phyloP scores from a whole-genome alignment of 1,139 yeast genomes.

The Taiozyma sp. region DNA sequence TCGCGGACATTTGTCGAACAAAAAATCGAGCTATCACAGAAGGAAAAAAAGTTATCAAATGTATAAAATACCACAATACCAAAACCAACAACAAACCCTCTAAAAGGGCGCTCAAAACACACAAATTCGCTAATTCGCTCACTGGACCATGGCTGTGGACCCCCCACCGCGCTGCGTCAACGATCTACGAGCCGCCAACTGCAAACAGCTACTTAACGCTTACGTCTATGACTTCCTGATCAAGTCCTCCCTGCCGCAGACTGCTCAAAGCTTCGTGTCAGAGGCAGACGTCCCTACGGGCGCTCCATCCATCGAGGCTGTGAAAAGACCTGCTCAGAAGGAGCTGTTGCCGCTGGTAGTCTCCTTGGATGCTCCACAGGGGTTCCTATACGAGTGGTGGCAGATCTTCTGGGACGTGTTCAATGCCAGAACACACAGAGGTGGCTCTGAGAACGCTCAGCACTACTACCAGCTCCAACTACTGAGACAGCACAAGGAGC shows the following conservation, averaged over 20 bases:
- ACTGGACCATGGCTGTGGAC: conserved; percentile 2
- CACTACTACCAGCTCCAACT: conserved; percentile 69
- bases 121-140: background rate
- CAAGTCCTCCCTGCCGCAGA: conserved; percentile 64
- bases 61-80: background rate
- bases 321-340: conserved; percentile 22
- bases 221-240: conserved; percentile 82
- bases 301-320: conserved; percentile 15
- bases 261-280: conserved; percentile 66
- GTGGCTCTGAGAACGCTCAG: conserved; percentile 56
- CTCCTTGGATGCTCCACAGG: conserved; percentile 77
- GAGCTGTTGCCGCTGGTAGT: conserved; percentile 46
- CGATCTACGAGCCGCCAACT: conserved; percentile 48
- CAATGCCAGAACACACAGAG: conserved; percentile 68
- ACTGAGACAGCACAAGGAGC: conserved; percentile 59
- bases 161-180: conserved; percentile 22
- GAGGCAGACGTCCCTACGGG: conserved; percentile 52
- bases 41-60: background rate
- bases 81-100: background rate
- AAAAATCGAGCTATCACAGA: background rate
- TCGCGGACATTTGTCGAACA: background rate
- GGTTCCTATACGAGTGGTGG: conserved; percentile 94
- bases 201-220: conserved; percentile 70
- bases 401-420: conserved; percentile 92
- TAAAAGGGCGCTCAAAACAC: background rate